Conservation (phyloP, 164 flowering plant genomes). For the Chloranthus sessilifolius region DNA sequence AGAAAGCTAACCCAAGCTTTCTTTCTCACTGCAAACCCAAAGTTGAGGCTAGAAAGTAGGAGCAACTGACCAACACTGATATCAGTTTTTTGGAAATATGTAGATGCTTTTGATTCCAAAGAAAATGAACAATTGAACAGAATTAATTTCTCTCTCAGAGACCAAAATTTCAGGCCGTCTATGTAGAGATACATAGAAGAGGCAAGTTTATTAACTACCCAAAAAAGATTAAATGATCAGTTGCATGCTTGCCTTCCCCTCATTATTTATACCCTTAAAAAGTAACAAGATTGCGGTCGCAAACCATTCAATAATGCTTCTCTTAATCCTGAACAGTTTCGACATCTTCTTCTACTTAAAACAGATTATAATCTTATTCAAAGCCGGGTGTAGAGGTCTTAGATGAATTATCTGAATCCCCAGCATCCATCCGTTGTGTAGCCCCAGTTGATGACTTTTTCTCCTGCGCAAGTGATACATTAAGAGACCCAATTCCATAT, state of each 20-base stretch:
- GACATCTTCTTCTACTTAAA: background rate
- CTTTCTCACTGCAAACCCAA: too few relatives aligned
- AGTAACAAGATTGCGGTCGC: background rate
- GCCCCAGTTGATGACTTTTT: conserved; percentile 4
- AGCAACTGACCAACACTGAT: too few relatives aligned
- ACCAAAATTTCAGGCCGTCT: background rate
- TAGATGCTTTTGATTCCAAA: too few relatives aligned
- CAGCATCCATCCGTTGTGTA: background rate
- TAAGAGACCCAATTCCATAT: conserved; percentile 5
- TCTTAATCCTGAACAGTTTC: too few relatives aligned
- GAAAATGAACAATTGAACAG: too few relatives aligned
- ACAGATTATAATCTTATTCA: background rate
- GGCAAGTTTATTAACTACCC: background rate
- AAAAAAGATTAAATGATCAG: background rate
- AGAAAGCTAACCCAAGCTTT: too few relatives aligned
- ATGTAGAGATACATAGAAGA: background rate
- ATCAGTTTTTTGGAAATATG: too few relatives aligned
- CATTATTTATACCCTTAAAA: background rate
- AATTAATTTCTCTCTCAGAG: too few relatives aligned
- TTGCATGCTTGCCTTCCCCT: conserved; percentile 1
- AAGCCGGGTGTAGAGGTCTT: background rate
- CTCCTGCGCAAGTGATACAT: background rate
- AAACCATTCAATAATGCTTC: background rate
- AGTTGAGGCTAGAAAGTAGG: too few relatives aligned
- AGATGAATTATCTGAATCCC: conserved; percentile 5